Percentiles rank a stretch among this genome's conserved stretches.
Evolutionary conservation across 805 yeast genomes (phyloP).

Genomic region (Barnettozyma siamensis): DNA sequence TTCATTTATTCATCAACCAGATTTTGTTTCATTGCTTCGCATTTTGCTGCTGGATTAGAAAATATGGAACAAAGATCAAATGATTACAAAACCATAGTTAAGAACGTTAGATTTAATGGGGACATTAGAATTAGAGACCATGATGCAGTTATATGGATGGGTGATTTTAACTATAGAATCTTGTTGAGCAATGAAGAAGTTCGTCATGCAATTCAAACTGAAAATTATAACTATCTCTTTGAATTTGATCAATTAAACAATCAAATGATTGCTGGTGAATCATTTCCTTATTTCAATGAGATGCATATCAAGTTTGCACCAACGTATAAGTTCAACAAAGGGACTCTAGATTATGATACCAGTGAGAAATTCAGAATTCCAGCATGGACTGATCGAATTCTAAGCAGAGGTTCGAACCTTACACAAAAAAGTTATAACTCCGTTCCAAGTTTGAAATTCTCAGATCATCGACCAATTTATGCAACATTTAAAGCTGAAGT

Average conservation of each 20-base stretch:
- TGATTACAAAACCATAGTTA: constrained; percentile 74
- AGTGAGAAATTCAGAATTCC: constrained; percentile 92
- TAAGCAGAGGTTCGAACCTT: constrained; percentile 57
- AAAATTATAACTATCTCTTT: constrained; percentile 47
- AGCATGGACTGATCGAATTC: constrained; percentile 94
- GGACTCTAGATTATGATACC: constrained; percentile 75
- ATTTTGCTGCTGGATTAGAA: constrained; percentile 89
- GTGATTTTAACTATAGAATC: constrained; percentile 89
- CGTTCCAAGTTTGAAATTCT: constrained; percentile 51
- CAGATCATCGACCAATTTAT: constrained; percentile 90
- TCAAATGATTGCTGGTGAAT: constrained; percentile 70
- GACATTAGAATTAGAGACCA: constrained; percentile 61
- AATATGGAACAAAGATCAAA: constrained; percentile 78
- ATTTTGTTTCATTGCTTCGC: constrained; percentile 77
- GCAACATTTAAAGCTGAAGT: constrained; percentile 63
- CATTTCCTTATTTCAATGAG: constrained; percentile 80
- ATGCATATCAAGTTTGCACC: constrained; percentile 78
- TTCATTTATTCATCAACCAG: constrained; percentile 60
- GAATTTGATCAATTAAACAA: constrained; percentile 72
- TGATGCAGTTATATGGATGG: constrained; percentile 83
- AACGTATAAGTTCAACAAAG: constrained; percentile 90
- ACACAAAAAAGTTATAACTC: constrained; percentile 57
- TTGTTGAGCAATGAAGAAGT: constrained; percentile 67
- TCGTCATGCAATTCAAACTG: constrained; percentile 42
- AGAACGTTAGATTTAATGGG: constrained; percentile 60